A percentile compares a stretch with the other conserved stretches of the same genome.
Evolutionary conservation across 768 basidiomycete species (phyloP).

Genomic region (Trametopsis cervina): DNA sequence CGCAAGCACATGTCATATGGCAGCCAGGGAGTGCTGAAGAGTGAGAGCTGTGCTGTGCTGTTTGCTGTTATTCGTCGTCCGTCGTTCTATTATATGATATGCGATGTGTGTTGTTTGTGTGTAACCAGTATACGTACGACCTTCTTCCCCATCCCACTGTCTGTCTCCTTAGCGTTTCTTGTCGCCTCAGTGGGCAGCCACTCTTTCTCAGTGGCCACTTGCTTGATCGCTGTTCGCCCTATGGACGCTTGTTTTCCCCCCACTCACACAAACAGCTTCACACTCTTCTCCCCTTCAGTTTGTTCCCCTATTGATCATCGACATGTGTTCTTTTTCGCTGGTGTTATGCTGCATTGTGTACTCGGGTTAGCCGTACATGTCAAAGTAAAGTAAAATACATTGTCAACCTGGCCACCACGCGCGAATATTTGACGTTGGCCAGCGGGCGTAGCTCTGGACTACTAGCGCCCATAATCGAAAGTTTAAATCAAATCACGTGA

Average conservation of each 20-base stretch:
- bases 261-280: no score
- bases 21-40: slow-evolving; percentile 11
- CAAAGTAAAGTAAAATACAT: no score
- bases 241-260: no score
- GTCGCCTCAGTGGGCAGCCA: no score
- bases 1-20: slow-evolving; percentile 1
- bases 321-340: slow-evolving; percentile 18
- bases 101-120: slow-evolving; percentile 6
- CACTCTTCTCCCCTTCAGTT: no score
- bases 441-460: no score
- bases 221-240: no score
- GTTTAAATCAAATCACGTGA: no score
- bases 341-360: neutral
- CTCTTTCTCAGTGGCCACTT: no score
- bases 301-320: neutral
- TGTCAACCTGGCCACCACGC: no score
- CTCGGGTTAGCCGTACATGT: neutral
- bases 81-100: slow-evolving; percentile 10
- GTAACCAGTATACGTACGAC: neutral
- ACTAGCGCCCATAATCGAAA: no score
- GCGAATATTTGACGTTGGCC: no score
- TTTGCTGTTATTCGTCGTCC: slow-evolving; percentile 5
- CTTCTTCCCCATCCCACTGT: slow-evolving; percentile 15
- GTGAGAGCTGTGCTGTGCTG: slow-evolving; percentile 14
- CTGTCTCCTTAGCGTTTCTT: slow-evolving; percentile 24